These are phyloP conservation scores for Coemansia sp. DNA, from an alignment of 192 early-diverging fungal species.

Conservation along the genomic window DNA sequence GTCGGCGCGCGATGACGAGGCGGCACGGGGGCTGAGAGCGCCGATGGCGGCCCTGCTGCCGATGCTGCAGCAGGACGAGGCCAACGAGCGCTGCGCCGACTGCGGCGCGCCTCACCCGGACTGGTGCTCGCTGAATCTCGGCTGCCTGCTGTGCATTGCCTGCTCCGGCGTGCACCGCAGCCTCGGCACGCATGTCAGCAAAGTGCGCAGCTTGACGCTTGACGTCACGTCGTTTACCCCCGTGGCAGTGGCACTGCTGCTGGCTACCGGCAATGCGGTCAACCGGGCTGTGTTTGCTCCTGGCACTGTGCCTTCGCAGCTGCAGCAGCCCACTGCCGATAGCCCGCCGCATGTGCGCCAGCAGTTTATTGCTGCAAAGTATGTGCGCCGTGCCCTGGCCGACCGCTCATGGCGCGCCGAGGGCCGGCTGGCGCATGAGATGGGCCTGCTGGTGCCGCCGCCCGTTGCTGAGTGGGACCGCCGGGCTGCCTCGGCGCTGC, in stretches of 20 bases:
- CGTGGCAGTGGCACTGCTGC: conserved; percentile 31
- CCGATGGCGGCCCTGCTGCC: conserved; percentile 15
- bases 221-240: conserved; percentile 63
- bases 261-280: conserved; percentile 32
- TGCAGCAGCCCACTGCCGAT: conserved; percentile 28
- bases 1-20: conserved; percentile 7
- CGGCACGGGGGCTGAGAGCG: background rate
- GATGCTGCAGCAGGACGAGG: conserved; percentile 14
- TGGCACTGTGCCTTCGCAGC: background rate
- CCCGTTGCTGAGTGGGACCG: conserved; percentile 4
- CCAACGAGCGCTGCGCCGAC: conserved; percentile 56
- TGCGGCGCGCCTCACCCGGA: conserved; percentile 65
- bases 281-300: conserved; percentile 28
- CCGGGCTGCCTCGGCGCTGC: conserved; percentile 18
- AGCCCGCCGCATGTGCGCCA: conserved; percentile 57
- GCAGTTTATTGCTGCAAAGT: conserved; percentile 69
- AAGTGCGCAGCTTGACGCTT: conserved; percentile 77
- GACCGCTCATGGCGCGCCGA: conserved; percentile 32
- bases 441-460: background rate
- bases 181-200: conserved; percentile 85
- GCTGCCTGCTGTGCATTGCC: conserved; percentile 79
- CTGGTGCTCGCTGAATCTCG: conserved; percentile 86
- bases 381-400: conserved; percentile 54
- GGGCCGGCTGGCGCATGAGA: conserved; percentile 17
- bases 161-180: conserved; percentile 94